Percentiles rank a stretch among this genome's conserved stretches.
Evolutionary conservation across 2,329 filamentous ascomycete species (phyloP).

Genomic region (Nemania serpens): DNA sequence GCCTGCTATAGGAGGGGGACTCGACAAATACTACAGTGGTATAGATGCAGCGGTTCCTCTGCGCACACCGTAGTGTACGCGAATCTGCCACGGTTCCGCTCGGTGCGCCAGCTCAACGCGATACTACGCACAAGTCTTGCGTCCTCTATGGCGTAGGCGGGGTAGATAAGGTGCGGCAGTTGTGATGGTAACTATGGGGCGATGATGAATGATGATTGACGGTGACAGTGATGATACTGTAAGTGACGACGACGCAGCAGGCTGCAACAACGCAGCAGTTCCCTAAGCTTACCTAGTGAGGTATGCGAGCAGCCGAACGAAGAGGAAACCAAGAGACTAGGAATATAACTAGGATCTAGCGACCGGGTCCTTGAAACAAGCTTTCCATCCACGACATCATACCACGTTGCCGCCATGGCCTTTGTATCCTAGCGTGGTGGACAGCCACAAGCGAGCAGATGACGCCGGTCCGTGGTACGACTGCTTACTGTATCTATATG

Average conservation of each 20-base stretch:
- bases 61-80: background rate
- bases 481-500: slow-evolving; percentile 24
- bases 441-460: slow-evolving; percentile 7
- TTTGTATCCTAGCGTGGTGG: background rate
- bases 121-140: background rate
- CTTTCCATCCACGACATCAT: slow-evolving; percentile 11
- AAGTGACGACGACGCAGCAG: background rate
- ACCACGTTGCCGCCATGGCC: slow-evolving; percentile 15
- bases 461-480: slow-evolving; percentile 1
- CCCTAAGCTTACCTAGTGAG: background rate
- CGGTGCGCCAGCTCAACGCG: slow-evolving; percentile 7
- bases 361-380: slow-evolving; percentile 10
- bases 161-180: slow-evolving; percentile 18
- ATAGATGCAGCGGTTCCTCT: slow-evolving; percentile 1
- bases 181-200: too few relatives aligned
- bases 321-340: too few relatives aligned
- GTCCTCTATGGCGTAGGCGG: background rate
- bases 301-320: background rate
- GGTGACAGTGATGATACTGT: background rate
- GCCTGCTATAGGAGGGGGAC: background rate
- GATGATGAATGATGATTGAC: too few relatives aligned
- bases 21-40: background rate
- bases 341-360: slow-evolving; percentile 3
- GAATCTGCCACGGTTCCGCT: background rate
- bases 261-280: background rate